These are phyloP conservation scores for Eucalyptus polybractea DNA, from an alignment of 345 rosid species.

Conservation along the genomic window DNA sequence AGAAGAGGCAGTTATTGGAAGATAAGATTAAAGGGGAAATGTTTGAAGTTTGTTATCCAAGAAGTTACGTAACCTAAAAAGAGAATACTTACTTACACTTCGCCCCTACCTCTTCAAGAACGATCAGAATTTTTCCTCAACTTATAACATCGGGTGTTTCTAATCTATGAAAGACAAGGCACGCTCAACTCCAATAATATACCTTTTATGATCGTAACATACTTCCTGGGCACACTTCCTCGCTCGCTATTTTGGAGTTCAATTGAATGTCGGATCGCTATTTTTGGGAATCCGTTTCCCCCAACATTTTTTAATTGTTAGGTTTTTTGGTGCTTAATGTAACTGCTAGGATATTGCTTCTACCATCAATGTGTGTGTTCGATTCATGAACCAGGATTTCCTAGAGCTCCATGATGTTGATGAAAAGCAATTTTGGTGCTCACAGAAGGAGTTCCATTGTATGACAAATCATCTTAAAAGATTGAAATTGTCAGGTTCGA, in stretches of 20 bases:
- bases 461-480: background rate
- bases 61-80: too few species aligned
- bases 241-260: accelerated
- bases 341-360: background rate
- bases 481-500: background rate
- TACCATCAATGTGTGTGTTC: accelerated
- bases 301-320: too few species aligned
- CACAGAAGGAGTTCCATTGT: background rate
- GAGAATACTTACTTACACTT: accelerated
- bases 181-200: accelerated
- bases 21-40: too few species aligned
- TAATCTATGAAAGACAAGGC: too few species aligned
- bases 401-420: background rate
- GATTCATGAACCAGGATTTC: background rate
- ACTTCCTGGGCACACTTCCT: accelerated
- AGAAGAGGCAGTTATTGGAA: too few species aligned
- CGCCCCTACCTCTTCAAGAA: too few species aligned
- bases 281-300: too few species aligned
- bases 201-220: too few species aligned
- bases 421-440: background rate
- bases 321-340: background rate
- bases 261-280: accelerated
- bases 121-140: accelerated
- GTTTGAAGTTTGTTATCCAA: accelerated
- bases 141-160: accelerated